Evolutionary conservation across 23 red algal species (phyloP), one percentile per base, ranked within the genome.

Genomic region (Gracilaria domingensis): DNA sequence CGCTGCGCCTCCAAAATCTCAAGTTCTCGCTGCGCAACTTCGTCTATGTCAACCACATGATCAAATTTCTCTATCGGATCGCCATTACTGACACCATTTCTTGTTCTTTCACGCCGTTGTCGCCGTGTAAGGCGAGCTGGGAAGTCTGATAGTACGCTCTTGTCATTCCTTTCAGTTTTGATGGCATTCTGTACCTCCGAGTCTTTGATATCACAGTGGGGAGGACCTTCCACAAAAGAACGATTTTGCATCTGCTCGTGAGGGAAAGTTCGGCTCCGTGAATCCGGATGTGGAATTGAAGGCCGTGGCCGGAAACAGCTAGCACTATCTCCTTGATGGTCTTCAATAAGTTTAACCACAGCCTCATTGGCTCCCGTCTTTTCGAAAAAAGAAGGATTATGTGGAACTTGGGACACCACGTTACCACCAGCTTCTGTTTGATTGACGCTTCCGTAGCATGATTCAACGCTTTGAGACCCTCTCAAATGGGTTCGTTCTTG

Each of bases 301-400:
- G 66, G 64, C 7, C 48, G 64, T 55, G 80, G 67, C 12, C 89
- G 49, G 49, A 92, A 60, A 35, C 59, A 92, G 54, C 89, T 92
- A 0, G 89, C 89, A 73, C 75, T 92, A 47, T 92, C 89, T 37
- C 80, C 89, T 75, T 92, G 78, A 42, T 92, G 37, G 49, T 92
- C 89, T 84, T 84, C 89, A 18, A 84, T 55, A 16, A 58, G 38
- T 24, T 90, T 79, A 23, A 75, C 47, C 4, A 36, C 34, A 13
- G 32, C 56, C 28, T 55, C 56, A 65, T 40, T 69, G 9, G 55
- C 28, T 20, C 54, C 49, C 57, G 12, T 81, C n/a, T 50, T 25
- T 1, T 69, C 86, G 26, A 67, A 29, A 55, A 81, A 90, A 8
- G 86, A 90, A 14, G 86, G 73, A 69, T 90, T 90, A 25, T 54